Conservation (phyloP, 805 yeast genomes). For the Pichia deserticola region DNA sequence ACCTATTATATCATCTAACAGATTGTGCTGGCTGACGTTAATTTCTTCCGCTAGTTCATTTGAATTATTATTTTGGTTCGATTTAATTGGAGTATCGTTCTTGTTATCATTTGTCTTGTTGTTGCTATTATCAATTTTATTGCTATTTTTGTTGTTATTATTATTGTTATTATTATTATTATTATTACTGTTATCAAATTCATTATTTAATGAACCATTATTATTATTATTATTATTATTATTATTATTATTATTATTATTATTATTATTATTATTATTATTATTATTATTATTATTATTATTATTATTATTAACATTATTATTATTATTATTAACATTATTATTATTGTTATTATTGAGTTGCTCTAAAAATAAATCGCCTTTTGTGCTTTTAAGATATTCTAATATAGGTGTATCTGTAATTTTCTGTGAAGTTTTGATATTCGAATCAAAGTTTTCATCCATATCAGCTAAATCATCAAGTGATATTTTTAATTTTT, state of each 20-base stretch:
- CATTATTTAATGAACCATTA: too few relatives aligned
- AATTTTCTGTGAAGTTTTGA: conserved; percentile 14
- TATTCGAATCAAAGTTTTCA: neutral
- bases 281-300: conserved; percentile 21
- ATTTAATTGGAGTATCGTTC: neutral
- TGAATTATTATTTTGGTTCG: too few relatives aligned
- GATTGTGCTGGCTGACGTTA: neutral
- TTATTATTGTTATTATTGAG: conserved; percentile 21
- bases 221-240: conserved; percentile 21
- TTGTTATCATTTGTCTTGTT: neutral
- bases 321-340: conserved; percentile 23
- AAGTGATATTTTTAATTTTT: conserved; percentile 27
- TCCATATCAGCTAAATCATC: neutral
- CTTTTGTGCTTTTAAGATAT: conserved; percentile 5
- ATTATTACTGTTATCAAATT: too few relatives aligned
- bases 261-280: conserved; percentile 21
- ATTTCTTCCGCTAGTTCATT: neutral
- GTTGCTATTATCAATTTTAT: too few relatives aligned
- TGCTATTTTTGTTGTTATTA: neutral
- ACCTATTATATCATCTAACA: conserved; percentile 12
- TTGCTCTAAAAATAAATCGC: conserved; percentile 7
- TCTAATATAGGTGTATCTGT: conserved; percentile 9
- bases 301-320: conserved; percentile 10
- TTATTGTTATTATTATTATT: conserved; percentile 15
- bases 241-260: conserved; percentile 21